A percentile compares a stretch with the other conserved stretches of the same genome.
phyloP scores from a whole-genome alignment of 106 monocot genomes.

The Allium cepa region DNA sequence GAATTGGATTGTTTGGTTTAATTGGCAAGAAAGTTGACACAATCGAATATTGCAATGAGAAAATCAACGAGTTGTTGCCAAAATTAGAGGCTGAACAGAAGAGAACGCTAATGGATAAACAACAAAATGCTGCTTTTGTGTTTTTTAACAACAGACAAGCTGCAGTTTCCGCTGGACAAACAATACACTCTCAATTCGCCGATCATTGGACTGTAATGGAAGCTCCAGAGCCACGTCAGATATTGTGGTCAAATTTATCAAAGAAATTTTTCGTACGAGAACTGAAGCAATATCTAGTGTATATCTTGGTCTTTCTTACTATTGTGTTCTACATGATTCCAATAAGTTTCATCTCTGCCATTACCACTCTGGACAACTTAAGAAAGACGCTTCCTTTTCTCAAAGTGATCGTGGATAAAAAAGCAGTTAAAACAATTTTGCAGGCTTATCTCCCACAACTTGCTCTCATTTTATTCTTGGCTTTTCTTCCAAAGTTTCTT shows the following conservation, averaged over 20 bases:
- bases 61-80: constrained; percentile 64
- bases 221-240: constrained; percentile 83
- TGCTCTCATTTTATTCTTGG: constrained; percentile 81
- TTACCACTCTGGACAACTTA: constrained; percentile 72
- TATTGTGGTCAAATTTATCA: constrained; percentile 74
- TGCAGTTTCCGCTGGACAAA: constrained; percentile 76
- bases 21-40: constrained; percentile 77
- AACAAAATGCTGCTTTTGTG: constrained; percentile 59
- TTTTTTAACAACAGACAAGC: constrained; percentile 70
- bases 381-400: constrained; percentile 59
- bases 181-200: constrained; percentile 59
- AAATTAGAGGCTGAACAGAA: constrained; percentile 83
- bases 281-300: constrained; percentile 40
- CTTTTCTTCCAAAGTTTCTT: constrained; percentile 75
- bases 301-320: constrained; percentile 69
- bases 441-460: constrained; percentile 90
- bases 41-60: constrained; percentile 67
- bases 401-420: constrained; percentile 52
- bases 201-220: constrained; percentile 78
- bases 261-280: constrained; percentile 61
- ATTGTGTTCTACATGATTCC: constrained; percentile 95
- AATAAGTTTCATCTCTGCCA: constrained; percentile 58
- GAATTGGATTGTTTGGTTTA: constrained; percentile 78
- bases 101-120: constrained; percentile 58
- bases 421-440: constrained; percentile 51